A percentile compares a stretch with the other conserved stretches of the same genome.
Conservation (phyloP, 116 monocot species). For the Thalassia testudinum region DNA sequence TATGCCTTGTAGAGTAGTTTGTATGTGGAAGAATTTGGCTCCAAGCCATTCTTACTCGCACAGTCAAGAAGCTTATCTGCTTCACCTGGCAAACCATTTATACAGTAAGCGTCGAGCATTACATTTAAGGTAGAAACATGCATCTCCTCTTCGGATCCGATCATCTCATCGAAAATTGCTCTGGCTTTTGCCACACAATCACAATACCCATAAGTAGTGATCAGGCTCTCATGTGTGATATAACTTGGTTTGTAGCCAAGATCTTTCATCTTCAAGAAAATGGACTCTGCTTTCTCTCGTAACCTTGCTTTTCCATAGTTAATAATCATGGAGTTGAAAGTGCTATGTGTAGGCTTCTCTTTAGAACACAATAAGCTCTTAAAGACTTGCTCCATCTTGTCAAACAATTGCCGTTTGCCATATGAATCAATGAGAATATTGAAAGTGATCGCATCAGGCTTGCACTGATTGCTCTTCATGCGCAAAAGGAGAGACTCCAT, state of each 20-base stretch:
- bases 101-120: slow-evolving; percentile 88
- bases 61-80: slow-evolving; percentile 50
- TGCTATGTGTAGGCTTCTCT: slow-evolving; percentile 63
- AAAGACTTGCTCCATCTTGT: slow-evolving; percentile 97
- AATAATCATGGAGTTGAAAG: slow-evolving; percentile 91
- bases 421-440: slow-evolving; percentile 91
- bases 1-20: slow-evolving; percentile 86
- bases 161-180: slow-evolving; percentile 68
- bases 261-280: slow-evolving; percentile 47
- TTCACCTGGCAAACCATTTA: slow-evolving; percentile 56
- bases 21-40: slow-evolving; percentile 59
- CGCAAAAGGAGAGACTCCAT: slow-evolving; percentile 65
- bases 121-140: slow-evolving; percentile 73
- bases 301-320: slow-evolving; percentile 82
- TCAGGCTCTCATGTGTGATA: slow-evolving; percentile 63
- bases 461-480: slow-evolving; percentile 66
- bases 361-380: slow-evolving; percentile 79
- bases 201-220: slow-evolving; percentile 76
- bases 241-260: slow-evolving; percentile 55
- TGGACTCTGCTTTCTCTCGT: slow-evolving; percentile 59
- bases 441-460: slow-evolving; percentile 76
- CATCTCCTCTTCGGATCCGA: slow-evolving; percentile 24
- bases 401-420: slow-evolving; percentile 63
- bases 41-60: slow-evolving; percentile 24
- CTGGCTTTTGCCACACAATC: slow-evolving; percentile 71